Evolutionary conservation across 805 yeast genomes (phyloP), one percentile per base, ranked within the genome.

Genomic region (Yamadazyma sp.): DNA sequence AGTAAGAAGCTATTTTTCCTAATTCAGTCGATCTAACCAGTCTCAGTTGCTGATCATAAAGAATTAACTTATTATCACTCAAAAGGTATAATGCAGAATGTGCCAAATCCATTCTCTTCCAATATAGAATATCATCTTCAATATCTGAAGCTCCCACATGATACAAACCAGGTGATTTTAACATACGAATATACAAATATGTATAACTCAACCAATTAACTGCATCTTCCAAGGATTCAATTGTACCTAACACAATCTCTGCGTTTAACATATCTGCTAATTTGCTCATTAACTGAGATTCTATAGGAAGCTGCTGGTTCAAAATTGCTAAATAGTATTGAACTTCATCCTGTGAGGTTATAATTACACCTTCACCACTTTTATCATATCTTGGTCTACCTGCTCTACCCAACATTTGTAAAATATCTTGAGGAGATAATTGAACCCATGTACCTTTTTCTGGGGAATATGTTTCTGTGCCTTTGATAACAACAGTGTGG

Each of bases 381-480:
- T 79, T 78, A 57, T 91, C 98, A 60, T 83, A 93, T 35, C 96
- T 71, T 0, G 98, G 98, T 59, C 98, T 75, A 48, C 98, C 98
- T 13, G 98, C 98, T 65, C 98, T 78, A 23, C 98, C 98, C n/a
- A 91, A 69, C 98, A 91, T 91, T 61, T 91, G 98, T 7, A 91
- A 58, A 24, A 91, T 82, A 60, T 93, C 98, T 50, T 91, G 98
- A 0, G 97, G 94, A 0, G 95, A 82, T n/a, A 91, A 63, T 51
- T 86, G 93, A 2, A 78, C 78, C 97, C 98, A 91, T 5, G 75
- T 62, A 36, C 97, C 95, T 43, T 75, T 76, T 44, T 84, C 93
- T 0, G 99, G 97, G 4, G 93, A 83, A 50, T 94, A 93, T 0
- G 88, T 80, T 50, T 86, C 95, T 0, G 98, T 91, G 0, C 98